A percentile compares a stretch with the other conserved stretches of the same genome.
Evolutionary conservation across 2,329 filamentous ascomycete genomes (phyloP).

Genomic region (Trichoderma atrobrunneum): DNA sequence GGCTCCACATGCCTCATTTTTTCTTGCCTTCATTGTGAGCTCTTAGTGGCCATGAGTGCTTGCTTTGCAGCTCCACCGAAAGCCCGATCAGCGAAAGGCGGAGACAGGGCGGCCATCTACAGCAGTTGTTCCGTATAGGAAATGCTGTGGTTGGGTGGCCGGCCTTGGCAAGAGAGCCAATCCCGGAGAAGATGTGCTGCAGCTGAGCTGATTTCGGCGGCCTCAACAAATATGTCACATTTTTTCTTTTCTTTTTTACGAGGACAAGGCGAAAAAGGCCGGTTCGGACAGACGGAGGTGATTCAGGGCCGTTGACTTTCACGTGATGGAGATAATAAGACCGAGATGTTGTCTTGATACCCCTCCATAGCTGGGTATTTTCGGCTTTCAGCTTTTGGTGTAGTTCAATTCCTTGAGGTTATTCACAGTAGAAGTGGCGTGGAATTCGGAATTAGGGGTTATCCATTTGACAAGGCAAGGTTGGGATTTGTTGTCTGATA

Average conservation of each 20-base stretch:
- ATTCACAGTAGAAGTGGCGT: background rate
- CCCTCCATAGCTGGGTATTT: background rate
- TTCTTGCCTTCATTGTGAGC: background rate
- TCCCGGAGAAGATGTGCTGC: background rate
- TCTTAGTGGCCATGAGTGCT: background rate
- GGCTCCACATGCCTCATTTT: background rate
- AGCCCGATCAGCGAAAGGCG: background rate
- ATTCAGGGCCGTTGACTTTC: background rate
- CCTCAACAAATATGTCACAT: background rate
- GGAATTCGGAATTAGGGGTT: background rate
- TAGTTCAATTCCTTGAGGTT: background rate
- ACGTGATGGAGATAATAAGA: background rate
- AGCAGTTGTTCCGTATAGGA: background rate
- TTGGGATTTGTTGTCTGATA: background rate
- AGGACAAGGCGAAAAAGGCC: background rate
- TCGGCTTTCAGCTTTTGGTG: background rate
- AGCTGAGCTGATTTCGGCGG: slow-evolving; percentile 6
- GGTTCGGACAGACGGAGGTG: background rate
- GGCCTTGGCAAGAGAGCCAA: background rate
- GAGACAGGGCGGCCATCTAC: background rate
- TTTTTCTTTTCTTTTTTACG: background rate
- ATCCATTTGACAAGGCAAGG: background rate
- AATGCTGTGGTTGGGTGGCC: background rate
- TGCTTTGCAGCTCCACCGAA: background rate
- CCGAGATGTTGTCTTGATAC: background rate